Evolutionary conservation across 2,329 filamentous ascomycete species (phyloP).

Genomic region (Aureobasidium sp.): DNA sequence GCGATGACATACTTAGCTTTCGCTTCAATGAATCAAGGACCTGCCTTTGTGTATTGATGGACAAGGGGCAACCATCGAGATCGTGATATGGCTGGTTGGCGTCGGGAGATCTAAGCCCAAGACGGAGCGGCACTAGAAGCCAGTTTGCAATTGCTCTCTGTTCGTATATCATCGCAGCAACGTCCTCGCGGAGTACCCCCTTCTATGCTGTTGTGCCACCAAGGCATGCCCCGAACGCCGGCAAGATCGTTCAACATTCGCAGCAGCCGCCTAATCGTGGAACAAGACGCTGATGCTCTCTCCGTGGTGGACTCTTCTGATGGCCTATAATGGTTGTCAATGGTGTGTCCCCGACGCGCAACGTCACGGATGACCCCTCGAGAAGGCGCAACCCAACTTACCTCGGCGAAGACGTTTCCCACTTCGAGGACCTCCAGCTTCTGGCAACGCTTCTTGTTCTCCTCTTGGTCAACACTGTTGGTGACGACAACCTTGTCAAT

Average conservation of each 20-base stretch:
- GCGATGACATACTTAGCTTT: not conserved
- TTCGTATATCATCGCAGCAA: slow-evolving; percentile 7
- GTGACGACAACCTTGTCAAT: slow-evolving; percentile 92
- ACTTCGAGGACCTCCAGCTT: slow-evolving; percentile 92
- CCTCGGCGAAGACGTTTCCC: slow-evolving; percentile 82
- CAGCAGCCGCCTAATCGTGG: slow-evolving; percentile 35
- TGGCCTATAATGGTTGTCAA: slow-evolving; percentile 45
- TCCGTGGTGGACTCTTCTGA: slow-evolving; percentile 90
- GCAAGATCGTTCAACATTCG: not conserved
- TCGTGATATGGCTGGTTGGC: not conserved
- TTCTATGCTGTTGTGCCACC: slow-evolving; percentile 1
- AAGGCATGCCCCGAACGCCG: not conserved
- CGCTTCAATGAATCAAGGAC: not conserved
- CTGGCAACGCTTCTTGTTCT: slow-evolving; percentile 66
- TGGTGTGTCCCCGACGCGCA: slow-evolving; percentile 12
- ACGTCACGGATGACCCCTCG: not conserved
- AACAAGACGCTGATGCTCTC: slow-evolving; percentile 97
- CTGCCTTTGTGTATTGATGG: not conserved
- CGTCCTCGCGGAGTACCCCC: slow-evolving; percentile 4
- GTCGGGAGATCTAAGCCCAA: not conserved
- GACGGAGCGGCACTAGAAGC: not conserved
- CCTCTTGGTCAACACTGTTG: slow-evolving; percentile 84
- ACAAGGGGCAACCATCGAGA: not conserved
- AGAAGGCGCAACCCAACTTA: slow-evolving; percentile 26
- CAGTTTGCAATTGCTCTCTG: slow-evolving; percentile 6